These are phyloP conservation scores for Botrytis squamosa DNA, from an alignment of 2,329 filamentous ascomycete species.

Conservation along the genomic window DNA sequence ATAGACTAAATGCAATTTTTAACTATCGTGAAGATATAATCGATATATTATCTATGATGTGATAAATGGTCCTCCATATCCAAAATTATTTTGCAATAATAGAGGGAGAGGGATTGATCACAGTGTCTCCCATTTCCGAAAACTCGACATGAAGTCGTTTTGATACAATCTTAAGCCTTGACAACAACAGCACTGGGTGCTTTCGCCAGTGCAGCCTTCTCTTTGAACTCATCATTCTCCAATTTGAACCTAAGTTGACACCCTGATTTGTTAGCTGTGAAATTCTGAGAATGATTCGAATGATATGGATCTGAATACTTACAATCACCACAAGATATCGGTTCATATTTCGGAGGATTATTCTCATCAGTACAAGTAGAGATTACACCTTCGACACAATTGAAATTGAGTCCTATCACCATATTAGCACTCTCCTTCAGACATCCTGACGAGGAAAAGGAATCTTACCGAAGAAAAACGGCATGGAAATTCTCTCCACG, in stretches of 20 bases:
- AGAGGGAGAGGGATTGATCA: no score
- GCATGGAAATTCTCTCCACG: conserved; percentile 51
- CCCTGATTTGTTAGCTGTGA: conserved; percentile 25
- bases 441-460: neutral
- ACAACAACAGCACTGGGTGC: conserved; percentile 35
- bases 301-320: conserved; percentile 25
- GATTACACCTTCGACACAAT: conserved; percentile 50
- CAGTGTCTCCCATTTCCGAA: neutral
- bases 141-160: neutral
- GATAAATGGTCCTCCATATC: neutral
- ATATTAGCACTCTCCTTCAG: conserved; percentile 17
- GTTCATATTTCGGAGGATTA: conserved; percentile 50
- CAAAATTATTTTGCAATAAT: neutral
- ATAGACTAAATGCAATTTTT: neutral
- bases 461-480: conserved; percentile 52
- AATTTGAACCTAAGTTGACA: conserved; percentile 38
- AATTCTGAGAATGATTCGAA: neutral
- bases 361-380: conserved; percentile 47
- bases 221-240: conserved; percentile 33
- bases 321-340: conserved; percentile 51
- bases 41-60: neutral
- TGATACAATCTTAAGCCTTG: conserved; percentile 23
- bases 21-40: neutral
- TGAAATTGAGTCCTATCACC: conserved; percentile 48
- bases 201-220: conserved; percentile 27